A percentile compares a stretch with the other conserved stretches of the same genome.
These are phyloP conservation scores for Plantago ovata DNA, from an alignment of 257 asterid species.

Conservation along the genomic window DNA sequence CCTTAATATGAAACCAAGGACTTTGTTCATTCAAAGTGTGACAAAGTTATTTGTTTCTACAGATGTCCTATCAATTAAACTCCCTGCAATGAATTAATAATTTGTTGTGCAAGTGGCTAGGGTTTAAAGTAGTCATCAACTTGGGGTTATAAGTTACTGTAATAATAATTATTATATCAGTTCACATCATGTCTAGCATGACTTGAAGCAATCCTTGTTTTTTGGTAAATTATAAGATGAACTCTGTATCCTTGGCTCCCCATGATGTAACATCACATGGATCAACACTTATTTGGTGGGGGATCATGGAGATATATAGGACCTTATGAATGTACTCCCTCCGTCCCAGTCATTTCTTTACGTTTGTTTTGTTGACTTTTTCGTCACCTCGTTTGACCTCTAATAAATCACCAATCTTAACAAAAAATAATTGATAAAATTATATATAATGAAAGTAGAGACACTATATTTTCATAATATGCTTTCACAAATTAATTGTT, in stretches of 20 bases:
- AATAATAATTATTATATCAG: too few species aligned
- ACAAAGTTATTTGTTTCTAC: not conserved
- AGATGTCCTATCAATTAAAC: constrained; percentile 1
- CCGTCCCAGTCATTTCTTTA: too few species aligned
- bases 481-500: too few species aligned
- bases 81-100: not conserved
- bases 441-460: too few species aligned
- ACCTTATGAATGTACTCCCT: too few species aligned
- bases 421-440: too few species aligned
- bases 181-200: not conserved
- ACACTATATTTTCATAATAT: too few species aligned
- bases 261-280: not conserved
- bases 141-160: not conserved
- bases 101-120: not conserved
- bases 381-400: too few species aligned
- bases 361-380: too few species aligned
- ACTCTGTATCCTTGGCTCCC: not conserved
- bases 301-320: too few species aligned
- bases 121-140: not conserved
- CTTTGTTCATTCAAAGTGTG: not conserved
- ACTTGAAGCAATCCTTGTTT: constrained; percentile 1
- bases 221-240: not conserved
- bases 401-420: too few species aligned
- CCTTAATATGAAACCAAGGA: constrained; percentile 4
- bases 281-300: not conserved